Conservation (phyloP, 2,329 filamentous ascomycete genomes). For the Aureobasidium uvarum region DNA sequence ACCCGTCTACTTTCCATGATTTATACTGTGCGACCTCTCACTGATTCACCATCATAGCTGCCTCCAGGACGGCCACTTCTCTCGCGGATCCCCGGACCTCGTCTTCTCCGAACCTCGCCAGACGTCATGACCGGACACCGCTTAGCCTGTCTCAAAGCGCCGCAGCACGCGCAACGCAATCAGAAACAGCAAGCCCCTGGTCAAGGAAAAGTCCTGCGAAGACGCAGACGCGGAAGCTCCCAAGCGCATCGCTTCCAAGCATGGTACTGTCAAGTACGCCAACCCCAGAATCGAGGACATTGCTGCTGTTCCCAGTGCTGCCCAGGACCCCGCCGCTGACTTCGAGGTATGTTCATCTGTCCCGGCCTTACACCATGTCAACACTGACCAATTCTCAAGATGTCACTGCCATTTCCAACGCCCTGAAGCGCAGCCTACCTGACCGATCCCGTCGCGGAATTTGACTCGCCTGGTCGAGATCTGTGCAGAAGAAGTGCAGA, state of each 20-base stretch:
- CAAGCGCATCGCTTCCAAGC: background rate
- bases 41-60: too few relatives aligned
- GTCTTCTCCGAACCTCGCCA: too few relatives aligned
- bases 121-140: too few relatives aligned
- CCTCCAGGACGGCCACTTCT: too few relatives aligned
- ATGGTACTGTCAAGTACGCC: background rate
- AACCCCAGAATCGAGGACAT: background rate
- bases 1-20: too few relatives aligned
- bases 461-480: too few relatives aligned
- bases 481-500: too few relatives aligned
- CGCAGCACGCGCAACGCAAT: background rate
- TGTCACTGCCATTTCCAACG: background rate
- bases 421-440: constrained; percentile 7
- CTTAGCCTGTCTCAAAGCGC: background rate
- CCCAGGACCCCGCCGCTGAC: background rate
- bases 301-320: too few relatives aligned
- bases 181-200: background rate
- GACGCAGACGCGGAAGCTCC: background rate
- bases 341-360: background rate
- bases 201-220: background rate
- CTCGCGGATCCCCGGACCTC: too few relatives aligned
- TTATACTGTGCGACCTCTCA: too few relatives aligned
- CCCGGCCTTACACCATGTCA: background rate
- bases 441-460: too few relatives aligned
- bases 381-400: background rate